Evolutionary conservation across 495 filamentous ascomycete species (phyloP), one percentile per base, ranked within the genome.

Genomic region (Aspergillus bridgeri): DNA sequence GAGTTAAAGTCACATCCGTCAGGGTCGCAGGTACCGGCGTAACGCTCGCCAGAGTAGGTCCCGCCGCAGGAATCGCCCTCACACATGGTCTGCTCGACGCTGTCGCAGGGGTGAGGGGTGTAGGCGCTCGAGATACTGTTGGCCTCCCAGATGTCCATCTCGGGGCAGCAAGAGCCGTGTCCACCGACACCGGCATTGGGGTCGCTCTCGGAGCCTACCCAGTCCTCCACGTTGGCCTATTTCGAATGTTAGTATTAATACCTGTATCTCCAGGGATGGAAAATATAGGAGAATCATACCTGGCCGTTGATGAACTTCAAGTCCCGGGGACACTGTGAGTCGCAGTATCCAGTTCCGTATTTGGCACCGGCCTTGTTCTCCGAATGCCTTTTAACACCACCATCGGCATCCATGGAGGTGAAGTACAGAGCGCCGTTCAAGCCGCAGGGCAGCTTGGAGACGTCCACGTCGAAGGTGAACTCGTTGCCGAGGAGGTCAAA

Each of bases 1-100:
- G 81, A 70, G 83, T 91, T 91, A 81, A 87, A 89, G 67, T 89
- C 87, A 71, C 88, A 91, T 42, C 86, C 86, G 65, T 84, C 85
- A 61, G 87, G 82, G 65, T 91, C 89, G 66, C 88, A 91, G 54
- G 81, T 77, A 51, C 76, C 80, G 48, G 56, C 66, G 60, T 80
- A 80, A 59, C 73, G 71, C 24, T 59, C 55, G 18, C 9, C 33
- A 23, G 56, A 66, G 63, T 75, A 74, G n/a, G 71, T 71, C 46
- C 76, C 76, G 50, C 79, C 82, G 60, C 85, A 87, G 33, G 74
- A 69, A 48, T 69, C 70, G 19, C 82, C 84, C 48, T 75, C 68
- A 75, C 87, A 89, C 58, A 80, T 70, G 60, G 77, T 79, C 59
- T 81, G 79, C 27, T 69, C 74, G 33, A 78, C 68, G 61, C 61